These are phyloP conservation scores for Dispira parvispora DNA, from an alignment of 192 early-diverging fungal species.

Conservation along the genomic window DNA sequence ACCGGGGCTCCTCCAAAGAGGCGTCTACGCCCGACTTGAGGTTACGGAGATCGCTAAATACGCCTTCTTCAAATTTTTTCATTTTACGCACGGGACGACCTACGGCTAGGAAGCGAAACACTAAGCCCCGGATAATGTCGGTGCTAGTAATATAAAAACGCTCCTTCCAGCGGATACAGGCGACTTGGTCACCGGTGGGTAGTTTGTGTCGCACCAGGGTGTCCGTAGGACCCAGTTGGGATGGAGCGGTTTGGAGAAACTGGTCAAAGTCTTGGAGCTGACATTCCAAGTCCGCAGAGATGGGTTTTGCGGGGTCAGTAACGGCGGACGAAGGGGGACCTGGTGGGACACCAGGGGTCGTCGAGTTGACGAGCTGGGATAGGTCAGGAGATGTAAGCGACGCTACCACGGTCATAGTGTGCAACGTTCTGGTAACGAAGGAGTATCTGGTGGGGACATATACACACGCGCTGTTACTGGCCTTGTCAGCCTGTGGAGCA, in stretches of 20 bases:
- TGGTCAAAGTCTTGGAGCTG: neutral
- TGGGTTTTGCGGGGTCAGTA: no score
- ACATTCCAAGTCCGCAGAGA: no score
- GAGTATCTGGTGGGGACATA: no score
- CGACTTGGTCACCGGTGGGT: slow-evolving; percentile 73
- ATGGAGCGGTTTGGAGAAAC: neutral
- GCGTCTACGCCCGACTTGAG: slow-evolving; percentile 91
- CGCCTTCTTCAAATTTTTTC: slow-evolving; percentile 98
- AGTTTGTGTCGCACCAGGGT: slow-evolving; percentile 19
- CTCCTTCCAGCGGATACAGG: slow-evolving; percentile 87
- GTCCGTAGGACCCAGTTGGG: neutral
- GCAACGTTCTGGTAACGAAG: no score
- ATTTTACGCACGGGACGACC: slow-evolving; percentile 69
- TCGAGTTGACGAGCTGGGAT: slow-evolving; percentile 17
- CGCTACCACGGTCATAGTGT: no score
- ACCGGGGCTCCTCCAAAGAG: slow-evolving; percentile 80
- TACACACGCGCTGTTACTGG: no score
- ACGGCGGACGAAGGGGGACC: no score
- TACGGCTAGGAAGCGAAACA: slow-evolving; percentile 83
- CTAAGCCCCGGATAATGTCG: slow-evolving; percentile 81
- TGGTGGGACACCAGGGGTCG: no score
- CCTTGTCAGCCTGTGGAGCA: no score
- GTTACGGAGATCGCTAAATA: slow-evolving; percentile 89
- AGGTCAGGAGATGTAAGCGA: slow-evolving; percentile 15
- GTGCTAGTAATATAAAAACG: slow-evolving; percentile 91